Conservation (phyloP, 2,329 filamentous ascomycete genomes). For the Stagonosporopsis vannaccii region DNA sequence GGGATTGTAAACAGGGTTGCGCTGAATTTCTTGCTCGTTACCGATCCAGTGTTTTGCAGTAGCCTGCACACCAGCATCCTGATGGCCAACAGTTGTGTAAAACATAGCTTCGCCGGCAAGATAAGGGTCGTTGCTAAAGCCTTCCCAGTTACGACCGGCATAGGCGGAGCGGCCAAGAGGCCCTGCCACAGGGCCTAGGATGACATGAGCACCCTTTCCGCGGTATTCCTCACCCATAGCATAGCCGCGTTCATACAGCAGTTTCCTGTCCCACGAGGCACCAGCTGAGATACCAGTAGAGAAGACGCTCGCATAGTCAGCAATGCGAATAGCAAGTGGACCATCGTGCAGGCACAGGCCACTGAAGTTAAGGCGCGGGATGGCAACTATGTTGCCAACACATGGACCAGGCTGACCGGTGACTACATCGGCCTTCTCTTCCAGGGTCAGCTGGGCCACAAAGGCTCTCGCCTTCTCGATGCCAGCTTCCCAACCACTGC, state of each 20-base stretch:
- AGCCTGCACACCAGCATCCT: slow-evolving; percentile 53
- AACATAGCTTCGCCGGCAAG: slow-evolving; percentile 53
- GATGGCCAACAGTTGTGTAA: slow-evolving; percentile 50
- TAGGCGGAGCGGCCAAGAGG: slow-evolving; percentile 53
- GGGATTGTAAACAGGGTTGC: slow-evolving; percentile 45
- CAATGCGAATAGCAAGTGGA: slow-evolving; percentile 45
- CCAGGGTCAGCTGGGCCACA: not conserved
- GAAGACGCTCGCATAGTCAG: slow-evolving; percentile 49
- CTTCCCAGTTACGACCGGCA: slow-evolving; percentile 56
- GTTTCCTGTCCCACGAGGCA: slow-evolving; percentile 50
- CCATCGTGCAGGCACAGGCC: slow-evolving; percentile 53
- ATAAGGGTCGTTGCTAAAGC: slow-evolving; percentile 53
- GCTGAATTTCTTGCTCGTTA: slow-evolving; percentile 66
- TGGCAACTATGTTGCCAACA: slow-evolving; percentile 23
- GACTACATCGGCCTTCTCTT: not conserved
- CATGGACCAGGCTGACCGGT: not conserved
- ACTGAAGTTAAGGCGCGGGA: slow-evolving; percentile 49
- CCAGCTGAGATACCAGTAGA: slow-evolving; percentile 49
- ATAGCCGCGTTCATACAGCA: slow-evolving; percentile 48
- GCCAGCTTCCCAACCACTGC: too few relatives aligned
- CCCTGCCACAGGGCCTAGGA: slow-evolving; percentile 59
- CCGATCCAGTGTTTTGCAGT: slow-evolving; percentile 63
- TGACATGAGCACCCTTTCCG: slow-evolving; percentile 51
- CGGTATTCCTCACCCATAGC: slow-evolving; percentile 49
- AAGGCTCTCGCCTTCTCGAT: not conserved